Evolutionary conservation across 1,284 basidiomycete species (phyloP).

Genomic region (Meripilus lineatus): DNA sequence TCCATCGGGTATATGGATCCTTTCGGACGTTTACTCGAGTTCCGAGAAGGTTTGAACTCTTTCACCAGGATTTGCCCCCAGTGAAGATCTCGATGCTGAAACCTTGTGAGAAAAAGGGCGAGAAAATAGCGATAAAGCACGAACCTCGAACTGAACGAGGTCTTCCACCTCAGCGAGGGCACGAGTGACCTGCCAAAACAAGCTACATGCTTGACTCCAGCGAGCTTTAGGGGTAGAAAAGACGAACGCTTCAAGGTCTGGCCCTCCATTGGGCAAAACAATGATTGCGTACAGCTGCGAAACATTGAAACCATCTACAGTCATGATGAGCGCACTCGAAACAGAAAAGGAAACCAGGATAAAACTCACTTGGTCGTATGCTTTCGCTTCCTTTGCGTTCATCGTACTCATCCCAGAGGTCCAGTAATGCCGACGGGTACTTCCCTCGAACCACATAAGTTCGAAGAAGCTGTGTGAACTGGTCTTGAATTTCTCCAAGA

Average conservation of each 20-base stretch:
- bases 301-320: slow-evolving; percentile 62
- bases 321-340: background rate
- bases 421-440: slow-evolving; percentile 77
- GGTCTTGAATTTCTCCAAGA: slow-evolving; percentile 68
- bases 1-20: slow-evolving; percentile 48
- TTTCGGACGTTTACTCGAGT: slow-evolving; percentile 21
- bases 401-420: slow-evolving; percentile 85
- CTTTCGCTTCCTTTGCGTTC: slow-evolving; percentile 74
- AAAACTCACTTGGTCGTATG: slow-evolving; percentile 70
- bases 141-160: slow-evolving; percentile 81
- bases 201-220: slow-evolving; percentile 83
- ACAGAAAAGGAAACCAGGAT: slow-evolving; percentile 1
- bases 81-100: slow-evolving; percentile 93
- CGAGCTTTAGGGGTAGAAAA: slow-evolving; percentile 53
- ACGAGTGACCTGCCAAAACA: slow-evolving; percentile 88
- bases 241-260: slow-evolving; percentile 80
- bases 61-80: slow-evolving; percentile 96
- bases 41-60: slow-evolving; percentile 35
- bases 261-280: slow-evolving; percentile 84
- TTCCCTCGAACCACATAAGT: slow-evolving; percentile 82
- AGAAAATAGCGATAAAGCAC: slow-evolving; percentile 1
- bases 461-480: slow-evolving; percentile 76
- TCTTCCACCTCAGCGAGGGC: slow-evolving; percentile 78
- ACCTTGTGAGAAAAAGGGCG: background rate
- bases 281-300: slow-evolving; percentile 86